Evolutionary conservation across 305 asterid genomes (phyloP), one percentile per base, ranked within the genome.

Genomic region (Plantago coronopus): DNA sequence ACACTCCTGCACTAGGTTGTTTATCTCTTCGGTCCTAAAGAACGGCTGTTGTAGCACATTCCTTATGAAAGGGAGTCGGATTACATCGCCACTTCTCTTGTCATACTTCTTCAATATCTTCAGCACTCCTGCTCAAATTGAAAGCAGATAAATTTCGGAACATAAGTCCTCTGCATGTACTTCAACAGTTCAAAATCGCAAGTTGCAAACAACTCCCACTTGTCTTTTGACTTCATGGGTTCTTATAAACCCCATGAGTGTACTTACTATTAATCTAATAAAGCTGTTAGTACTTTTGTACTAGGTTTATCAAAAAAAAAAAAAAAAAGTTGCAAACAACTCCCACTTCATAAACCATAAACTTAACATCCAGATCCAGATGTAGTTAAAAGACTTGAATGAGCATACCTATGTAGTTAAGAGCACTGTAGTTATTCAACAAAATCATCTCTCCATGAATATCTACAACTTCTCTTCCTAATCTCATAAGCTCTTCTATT

Each of bases 391-490:
- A 67, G 25, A 17, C 6, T 11, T 18, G 13, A 17, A 13, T 34
- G 23, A 6, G 40, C 17, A 27, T 57, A 89, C 97, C 97, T 73
- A 88, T 83, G 74, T 85, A 90, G 77, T 89, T 87, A 58, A 89
- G 96, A 63, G 89, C 90, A 70, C 97, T 90, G 72, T 90, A 87
- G 70, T 90, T 87, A 68, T 83, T 86, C 74, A 90, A 65, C 65
- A 87, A 72, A 69, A 90, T 74, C 93, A 90, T 83, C 72, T 87
- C 96, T 19, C 97, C 97, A 31, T 90, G 95, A 66, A 90, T 81
- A 77, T 90, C 97, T 29, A 79, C 95, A 37, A 85, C 74, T 64
- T 71, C 74, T 54, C 84, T 74, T 40, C 91, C 85, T 40, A 89
- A 72, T 72, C 72, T 78, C 74, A 81, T 72, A 67, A 81, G 72